Conservation (phyloP, 306 rosid genomes). For the Ziziphus jujuba region DNA sequence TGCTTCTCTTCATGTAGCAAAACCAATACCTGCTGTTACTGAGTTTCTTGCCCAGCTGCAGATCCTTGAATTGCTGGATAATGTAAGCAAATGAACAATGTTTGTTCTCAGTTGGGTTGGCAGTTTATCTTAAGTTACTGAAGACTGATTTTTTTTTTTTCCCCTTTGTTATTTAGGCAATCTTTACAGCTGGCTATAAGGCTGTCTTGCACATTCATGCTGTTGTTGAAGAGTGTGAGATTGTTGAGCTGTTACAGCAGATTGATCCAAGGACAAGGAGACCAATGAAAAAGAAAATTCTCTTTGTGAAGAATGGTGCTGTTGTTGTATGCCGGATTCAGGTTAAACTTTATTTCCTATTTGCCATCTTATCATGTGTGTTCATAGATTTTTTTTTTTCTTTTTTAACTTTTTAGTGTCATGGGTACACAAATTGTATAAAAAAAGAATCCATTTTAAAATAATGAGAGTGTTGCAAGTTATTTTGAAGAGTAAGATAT, state of each 20-base stretch:
- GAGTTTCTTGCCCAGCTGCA: slow-evolving; percentile 85
- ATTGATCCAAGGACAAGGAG: slow-evolving; percentile 89
- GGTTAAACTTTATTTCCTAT: slow-evolving; percentile 48
- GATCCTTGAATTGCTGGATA: slow-evolving; percentile 91
- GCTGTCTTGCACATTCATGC: slow-evolving; percentile 94
- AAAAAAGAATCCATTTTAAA: no score
- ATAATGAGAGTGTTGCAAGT: no score
- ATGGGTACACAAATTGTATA: no score
- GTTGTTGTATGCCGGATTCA: slow-evolving; percentile 77
- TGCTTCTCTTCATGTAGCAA: slow-evolving; percentile 51
- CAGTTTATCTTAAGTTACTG: slow-evolving; percentile 3
- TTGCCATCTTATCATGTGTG: neutral
- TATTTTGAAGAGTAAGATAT: no score
- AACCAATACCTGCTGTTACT: slow-evolving; percentile 64
- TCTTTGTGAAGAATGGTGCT: slow-evolving; percentile 95
- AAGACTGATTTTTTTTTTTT: neutral
- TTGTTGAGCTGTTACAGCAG: slow-evolving; percentile 84
- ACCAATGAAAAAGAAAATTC: slow-evolving; percentile 76
- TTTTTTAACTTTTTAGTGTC: neutral
- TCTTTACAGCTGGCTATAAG: slow-evolving; percentile 98
- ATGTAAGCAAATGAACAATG: slow-evolving; percentile 39
- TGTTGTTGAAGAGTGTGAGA: slow-evolving; percentile 97
- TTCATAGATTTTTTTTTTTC: neutral
- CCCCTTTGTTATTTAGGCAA: slow-evolving; percentile 55
- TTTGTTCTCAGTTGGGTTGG: slow-evolving; percentile 1